phyloP scores from a whole-genome alignment of 2,329 filamentous ascomycete species.

The Trichoderma aggressivum region DNA sequence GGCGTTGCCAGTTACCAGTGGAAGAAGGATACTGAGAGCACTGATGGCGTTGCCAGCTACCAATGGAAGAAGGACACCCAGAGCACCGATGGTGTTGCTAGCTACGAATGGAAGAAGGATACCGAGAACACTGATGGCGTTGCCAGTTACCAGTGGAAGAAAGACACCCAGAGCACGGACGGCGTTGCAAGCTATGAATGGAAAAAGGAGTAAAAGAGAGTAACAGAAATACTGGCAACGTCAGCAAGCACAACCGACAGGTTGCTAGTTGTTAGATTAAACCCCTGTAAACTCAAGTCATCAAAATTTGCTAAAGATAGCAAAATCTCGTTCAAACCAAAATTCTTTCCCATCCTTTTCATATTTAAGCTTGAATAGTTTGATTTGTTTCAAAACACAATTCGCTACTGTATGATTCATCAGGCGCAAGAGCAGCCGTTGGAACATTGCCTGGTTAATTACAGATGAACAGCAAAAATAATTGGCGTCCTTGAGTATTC shows the following conservation, averaged over 20 bases:
- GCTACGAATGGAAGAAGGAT: background rate
- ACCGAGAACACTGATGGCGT: background rate
- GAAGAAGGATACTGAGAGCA: background rate
- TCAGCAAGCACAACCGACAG: background rate
- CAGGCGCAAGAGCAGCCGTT: background rate
- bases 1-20: background rate
- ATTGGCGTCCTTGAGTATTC: background rate
- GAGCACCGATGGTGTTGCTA: background rate
- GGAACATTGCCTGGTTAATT: background rate
- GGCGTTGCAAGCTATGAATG: background rate
- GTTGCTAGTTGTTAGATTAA: background rate
- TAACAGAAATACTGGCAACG: background rate
- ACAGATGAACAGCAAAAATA: background rate
- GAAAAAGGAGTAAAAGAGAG: background rate
- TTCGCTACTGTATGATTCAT: background rate
- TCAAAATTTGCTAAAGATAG: slow-evolving; percentile 39
- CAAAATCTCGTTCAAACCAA: slow-evolving; percentile 53
- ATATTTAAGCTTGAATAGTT: background rate
- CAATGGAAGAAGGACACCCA: background rate
- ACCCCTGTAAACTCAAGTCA: slow-evolving; percentile 31
- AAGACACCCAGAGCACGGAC: background rate
- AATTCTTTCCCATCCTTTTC: slow-evolving; percentile 29
- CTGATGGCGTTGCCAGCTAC: background rate
- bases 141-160: background rate
- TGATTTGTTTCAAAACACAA: background rate